Base-by-base conservation (phyloP, 2,329 filamentous ascomycete species). In the Rhynchosporium agropyri region DNA sequence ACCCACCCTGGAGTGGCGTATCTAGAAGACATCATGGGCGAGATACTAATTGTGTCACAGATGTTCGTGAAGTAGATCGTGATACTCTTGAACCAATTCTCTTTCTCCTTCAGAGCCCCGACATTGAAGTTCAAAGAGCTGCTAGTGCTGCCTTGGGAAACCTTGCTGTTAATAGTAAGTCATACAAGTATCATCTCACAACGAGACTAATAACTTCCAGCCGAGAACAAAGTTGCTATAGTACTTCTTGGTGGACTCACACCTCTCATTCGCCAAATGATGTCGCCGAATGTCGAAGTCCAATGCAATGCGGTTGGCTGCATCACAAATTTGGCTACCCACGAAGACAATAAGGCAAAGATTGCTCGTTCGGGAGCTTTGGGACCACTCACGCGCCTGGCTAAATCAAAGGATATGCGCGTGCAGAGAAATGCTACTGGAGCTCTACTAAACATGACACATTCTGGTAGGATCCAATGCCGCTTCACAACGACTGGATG, bases 301-400 rank as follows among this genome's bases (percentile, higher is more conserved):
- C 95, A 99, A 78, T 99, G 95, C 82, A 99, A 99, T 77, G 95
- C 95, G 49, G 95, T 99, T 65, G 95, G 95, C 58, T 99, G 95
- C 80, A 99, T 99, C 76, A 99, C 95, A 51, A 99, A 99, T 75
- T 80, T 99, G 62, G 95, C 95, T 60, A 99, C 95, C 2, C 95
- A 99, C 74, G 95, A 99, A 79, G 95, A 98, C 71, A 99, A 99
- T 80, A 99, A 99, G 80, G 93, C 95, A 63, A 97, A 96, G 80
- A 99, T 99, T 76, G 95, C 95, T 70, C 87, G 92, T 65, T 99
- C 95, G 3, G 95, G 95, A 63, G 95, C 95, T 60, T 83, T 99
- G 62, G 91, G 90, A 7, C 95, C 95, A 8, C 80, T 99, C 70
- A 99, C 95, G 51, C 86, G 91, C 67, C 81, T 99, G 63, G 95